Evolutionary conservation across 1,284 basidiomycete species (phyloP).

Genomic region (Melampsora americana): DNA sequence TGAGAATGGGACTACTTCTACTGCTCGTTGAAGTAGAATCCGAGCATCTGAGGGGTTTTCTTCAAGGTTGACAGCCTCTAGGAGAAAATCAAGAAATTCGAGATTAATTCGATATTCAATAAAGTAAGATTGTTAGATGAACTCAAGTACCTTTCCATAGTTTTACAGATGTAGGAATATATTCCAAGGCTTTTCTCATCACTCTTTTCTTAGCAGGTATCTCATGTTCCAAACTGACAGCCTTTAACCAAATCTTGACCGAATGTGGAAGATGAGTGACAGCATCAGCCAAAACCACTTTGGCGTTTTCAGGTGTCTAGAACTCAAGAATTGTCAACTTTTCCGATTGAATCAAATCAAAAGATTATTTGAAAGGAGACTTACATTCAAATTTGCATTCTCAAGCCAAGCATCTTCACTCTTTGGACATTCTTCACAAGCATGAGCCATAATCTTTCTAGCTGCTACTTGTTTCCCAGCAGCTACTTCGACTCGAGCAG

Average conservation of each 20-base stretch:
- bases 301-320: conserved; percentile 87
- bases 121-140: not conserved
- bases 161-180: conserved; percentile 91
- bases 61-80: conserved; percentile 91
- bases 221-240: conserved; percentile 82
- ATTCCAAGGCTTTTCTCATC: conserved; percentile 89
- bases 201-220: conserved; percentile 83
- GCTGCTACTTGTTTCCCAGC: conserved; percentile 94
- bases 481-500: conserved; percentile 90
- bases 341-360: not conserved
- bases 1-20: conserved; percentile 89
- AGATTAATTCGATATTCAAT: not conserved
- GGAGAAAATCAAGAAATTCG: not conserved
- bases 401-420: conserved; percentile 97
- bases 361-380: conserved; percentile 50
- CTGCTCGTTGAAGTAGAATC: conserved; percentile 84
- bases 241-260: conserved; percentile 94
- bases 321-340: not conserved
- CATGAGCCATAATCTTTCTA: conserved; percentile 85
- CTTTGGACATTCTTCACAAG: conserved; percentile 91
- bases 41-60: conserved; percentile 81
- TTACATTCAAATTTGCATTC: conserved; percentile 83
- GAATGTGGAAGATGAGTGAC: conserved; percentile 89
- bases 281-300: conserved; percentile 87
- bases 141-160: conserved; percentile 69